These are phyloP conservation scores for Colletotrichum lentis DNA, from an alignment of 2,329 filamentous ascomycete species.

Conservation along the genomic window DNA sequence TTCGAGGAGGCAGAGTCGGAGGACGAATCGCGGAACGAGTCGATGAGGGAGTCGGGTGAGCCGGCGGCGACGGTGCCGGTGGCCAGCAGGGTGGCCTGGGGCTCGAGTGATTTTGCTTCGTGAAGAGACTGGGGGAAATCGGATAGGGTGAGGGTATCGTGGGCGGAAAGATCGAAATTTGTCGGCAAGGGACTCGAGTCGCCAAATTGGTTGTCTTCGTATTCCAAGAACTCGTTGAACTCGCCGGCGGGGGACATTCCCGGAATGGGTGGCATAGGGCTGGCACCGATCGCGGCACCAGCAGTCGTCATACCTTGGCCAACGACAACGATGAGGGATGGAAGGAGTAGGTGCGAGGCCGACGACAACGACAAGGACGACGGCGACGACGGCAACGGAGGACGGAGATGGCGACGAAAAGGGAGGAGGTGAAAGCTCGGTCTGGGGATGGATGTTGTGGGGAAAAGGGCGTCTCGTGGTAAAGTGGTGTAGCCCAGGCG, in stretches of 20 bases:
- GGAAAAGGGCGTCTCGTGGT: constrained; percentile 38
- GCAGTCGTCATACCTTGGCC: constrained; percentile 40
- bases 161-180: constrained; percentile 47
- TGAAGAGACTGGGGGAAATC: constrained; percentile 41
- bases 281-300: constrained; percentile 43
- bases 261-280: constrained; percentile 52
- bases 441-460: constrained; percentile 39
- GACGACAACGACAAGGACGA: constrained; percentile 27
- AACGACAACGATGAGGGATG: constrained; percentile 27
- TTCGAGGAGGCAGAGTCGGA: constrained; percentile 63
- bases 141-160: constrained; percentile 49
- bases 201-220: constrained; percentile 50
- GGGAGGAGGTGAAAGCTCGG: constrained; percentile 38
- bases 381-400: constrained; percentile 22
- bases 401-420: constrained; percentile 33
- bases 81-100: constrained; percentile 37
- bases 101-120: constrained; percentile 33
- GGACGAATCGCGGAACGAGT: constrained; percentile 58
- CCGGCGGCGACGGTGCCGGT: constrained; percentile 47
- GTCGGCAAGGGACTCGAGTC: constrained; percentile 44
- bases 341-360: constrained; percentile 20
- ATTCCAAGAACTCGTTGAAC: constrained; percentile 49
- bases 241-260: constrained; percentile 46
- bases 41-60: constrained; percentile 54
- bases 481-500: constrained; percentile 37